Evolutionary conservation across 805 yeast genomes (phyloP).

Genomic region (Metschnikowia drakensbergensis): DNA sequence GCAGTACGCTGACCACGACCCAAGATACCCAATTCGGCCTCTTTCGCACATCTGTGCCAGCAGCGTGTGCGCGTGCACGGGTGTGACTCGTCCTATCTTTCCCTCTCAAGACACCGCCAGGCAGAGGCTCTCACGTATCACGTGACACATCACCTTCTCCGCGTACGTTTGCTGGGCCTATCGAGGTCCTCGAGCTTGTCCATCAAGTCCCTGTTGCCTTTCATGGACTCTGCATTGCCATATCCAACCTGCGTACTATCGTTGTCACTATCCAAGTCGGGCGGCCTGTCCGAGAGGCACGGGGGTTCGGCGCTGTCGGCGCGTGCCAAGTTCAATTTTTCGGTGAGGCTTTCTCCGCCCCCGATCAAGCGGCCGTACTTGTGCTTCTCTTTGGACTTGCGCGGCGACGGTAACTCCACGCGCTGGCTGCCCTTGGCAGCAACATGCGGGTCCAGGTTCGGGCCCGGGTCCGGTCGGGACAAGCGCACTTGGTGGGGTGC

Average conservation of each 20-base stretch:
- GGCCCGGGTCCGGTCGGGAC: neutral
- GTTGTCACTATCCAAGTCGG: conserved; percentile 12
- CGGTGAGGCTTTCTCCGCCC: conserved; percentile 17
- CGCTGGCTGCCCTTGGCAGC: neutral
- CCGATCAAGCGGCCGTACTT: conserved; percentile 49
- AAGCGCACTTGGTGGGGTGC: conserved; percentile 35
- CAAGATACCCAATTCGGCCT: neutral
- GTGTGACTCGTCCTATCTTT: neutral
- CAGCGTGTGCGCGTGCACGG: neutral
- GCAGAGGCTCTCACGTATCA: neutral
- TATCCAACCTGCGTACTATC: conserved; percentile 18
- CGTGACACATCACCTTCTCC: conserved; percentile 3
- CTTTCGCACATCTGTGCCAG: conserved; percentile 2
- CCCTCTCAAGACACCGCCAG: too few species aligned
- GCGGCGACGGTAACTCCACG: conserved; percentile 51
- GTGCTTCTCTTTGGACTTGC: conserved; percentile 39
- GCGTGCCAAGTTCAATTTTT: conserved; percentile 12
- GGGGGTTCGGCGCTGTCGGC: conserved; percentile 4
- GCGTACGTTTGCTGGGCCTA: conserved; percentile 10
- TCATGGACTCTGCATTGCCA: conserved; percentile 13
- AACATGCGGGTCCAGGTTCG: conserved; percentile 6
- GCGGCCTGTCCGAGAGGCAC: neutral
- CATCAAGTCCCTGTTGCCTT: conserved; percentile 13
- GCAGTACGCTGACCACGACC: neutral
- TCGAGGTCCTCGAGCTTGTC: conserved; percentile 13